Evolutionary conservation across 768 basidiomycete species (phyloP), one percentile per base, ranked within the genome.

Genomic region (Omphalotus guepiniiformis): DNA sequence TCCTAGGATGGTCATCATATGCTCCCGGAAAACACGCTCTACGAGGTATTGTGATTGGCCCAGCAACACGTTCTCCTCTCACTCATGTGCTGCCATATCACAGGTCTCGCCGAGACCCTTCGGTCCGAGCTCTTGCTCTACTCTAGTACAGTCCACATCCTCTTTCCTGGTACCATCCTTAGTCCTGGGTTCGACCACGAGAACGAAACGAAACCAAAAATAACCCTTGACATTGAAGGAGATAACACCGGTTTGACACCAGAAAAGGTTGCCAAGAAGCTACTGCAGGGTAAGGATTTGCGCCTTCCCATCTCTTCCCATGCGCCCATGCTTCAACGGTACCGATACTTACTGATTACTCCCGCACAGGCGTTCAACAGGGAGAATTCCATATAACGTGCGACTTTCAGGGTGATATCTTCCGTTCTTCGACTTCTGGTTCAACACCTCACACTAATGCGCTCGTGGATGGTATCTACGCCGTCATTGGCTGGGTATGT

Each of bases 11-110:
- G 55, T 72, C 84, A 1, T 78, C 81, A 1, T 95, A 95, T 63
- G 71, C 87, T 0, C 89, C 92, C 0, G 85, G 81, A 8, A 95
- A 95, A 60, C 85, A 88, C 55, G 93, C 93, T 6, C 61, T 95
- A 5, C 69, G 90, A 66, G 92, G 92, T 91, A 53, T n/a, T 35
- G 66, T 52, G 15, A 18, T 18, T 36, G 11, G 1, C 34, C 16
- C 3, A 46, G n/a, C 23, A 23, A 9, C 26, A 11, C 6, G 4
- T 15, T 34, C 6, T 32, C 41, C 7, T n/a, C 13, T 22, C 43
- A 40, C 39, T 5, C 21, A 47, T 48, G 15, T 45, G 30, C 46
- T 16, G 30, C 36, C 12, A 28, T 26, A 30, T 9, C 22, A 6
- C 58, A 93, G 91, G 86, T 12, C 78, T 96, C 0, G 89, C 88